Evolutionary conservation across 1,139 yeast genomes (phyloP).

Genomic region (Geotrichum australiense): DNA sequence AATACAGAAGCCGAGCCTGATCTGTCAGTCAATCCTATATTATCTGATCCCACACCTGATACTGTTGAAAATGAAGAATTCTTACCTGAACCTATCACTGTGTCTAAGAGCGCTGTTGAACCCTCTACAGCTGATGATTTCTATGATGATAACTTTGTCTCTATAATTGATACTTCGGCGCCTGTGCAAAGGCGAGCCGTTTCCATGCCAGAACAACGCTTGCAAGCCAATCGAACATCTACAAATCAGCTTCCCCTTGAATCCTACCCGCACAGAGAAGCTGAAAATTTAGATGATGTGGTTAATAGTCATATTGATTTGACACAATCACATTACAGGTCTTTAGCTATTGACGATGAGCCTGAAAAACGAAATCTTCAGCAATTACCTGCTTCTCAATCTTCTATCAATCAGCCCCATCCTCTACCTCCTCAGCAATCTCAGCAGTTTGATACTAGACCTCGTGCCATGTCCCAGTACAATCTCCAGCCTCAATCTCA

Average conservation of each 20-base stretch:
- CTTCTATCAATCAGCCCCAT: not conserved
- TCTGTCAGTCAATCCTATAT: conserved; percentile 13
- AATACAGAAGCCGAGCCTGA: conserved; percentile 7
- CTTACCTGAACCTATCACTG: not conserved
- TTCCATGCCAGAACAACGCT: not conserved
- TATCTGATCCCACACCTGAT: conserved; percentile 4
- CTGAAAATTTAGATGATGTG: conserved; percentile 5
- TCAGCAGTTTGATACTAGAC: no score
- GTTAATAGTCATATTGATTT: conserved; percentile 2
- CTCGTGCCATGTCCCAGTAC: no score
- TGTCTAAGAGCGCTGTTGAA: conserved; percentile 2
- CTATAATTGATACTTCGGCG: conserved; percentile 13
- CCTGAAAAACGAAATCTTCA: no score
- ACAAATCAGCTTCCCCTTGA: not conserved
- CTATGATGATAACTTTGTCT: conserved; percentile 12
- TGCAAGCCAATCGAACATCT: not conserved
- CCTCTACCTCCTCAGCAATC: no score
- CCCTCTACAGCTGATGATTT: conserved; percentile 12
- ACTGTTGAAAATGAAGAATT: conserved; percentile 6
- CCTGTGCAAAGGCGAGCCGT: conserved; percentile 1
- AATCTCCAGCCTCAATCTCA: no score
- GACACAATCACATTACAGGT: conserved; percentile 12
- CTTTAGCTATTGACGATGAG: conserved; percentile 5
- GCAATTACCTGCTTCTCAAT: not conserved
- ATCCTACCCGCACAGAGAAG: not conserved